A percentile compares a stretch with the other conserved stretches of the same genome.
Conservation (phyloP, 768 basidiomycete genomes). For the Boletus sensibilis region DNA sequence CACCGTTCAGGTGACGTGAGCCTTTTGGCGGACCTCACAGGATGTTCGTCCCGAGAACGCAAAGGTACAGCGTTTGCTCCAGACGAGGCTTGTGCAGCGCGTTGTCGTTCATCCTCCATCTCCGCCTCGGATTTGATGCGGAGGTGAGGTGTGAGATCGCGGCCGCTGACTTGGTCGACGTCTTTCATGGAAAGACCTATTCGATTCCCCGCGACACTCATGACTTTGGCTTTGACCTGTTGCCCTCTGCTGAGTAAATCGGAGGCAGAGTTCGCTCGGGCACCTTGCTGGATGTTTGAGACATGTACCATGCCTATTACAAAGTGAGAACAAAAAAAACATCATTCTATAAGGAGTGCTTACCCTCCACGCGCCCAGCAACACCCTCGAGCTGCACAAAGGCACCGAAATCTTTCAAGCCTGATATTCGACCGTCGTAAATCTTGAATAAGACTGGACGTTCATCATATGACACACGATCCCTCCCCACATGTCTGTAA, state of each 20-base stretch:
- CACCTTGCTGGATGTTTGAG: slow-evolving; percentile 83
- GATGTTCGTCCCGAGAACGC: slow-evolving; percentile 48
- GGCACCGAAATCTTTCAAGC: slow-evolving; percentile 93
- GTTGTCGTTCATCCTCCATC: slow-evolving; percentile 74
- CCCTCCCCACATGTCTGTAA: slow-evolving; percentile 40
- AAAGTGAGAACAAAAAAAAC: slow-evolving; percentile 4
- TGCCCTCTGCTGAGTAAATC: slow-evolving; percentile 87
- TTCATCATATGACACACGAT: slow-evolving; percentile 58
- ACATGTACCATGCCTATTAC: slow-evolving; percentile 92
- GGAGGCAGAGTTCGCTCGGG: slow-evolving; percentile 80
- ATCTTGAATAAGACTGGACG: slow-evolving; percentile 91
- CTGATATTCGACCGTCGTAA: slow-evolving; percentile 82
- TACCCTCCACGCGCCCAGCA: slow-evolving; percentile 84
- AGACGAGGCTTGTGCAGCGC: slow-evolving; percentile 61
- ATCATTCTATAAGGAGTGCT: slow-evolving; percentile 21
- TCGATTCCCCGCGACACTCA: slow-evolving; percentile 83
- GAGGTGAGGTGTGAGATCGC: slow-evolving; percentile 91
- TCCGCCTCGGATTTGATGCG: slow-evolving; percentile 94
- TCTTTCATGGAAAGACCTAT: slow-evolving; percentile 96
- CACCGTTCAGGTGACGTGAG: slow-evolving; percentile 96
- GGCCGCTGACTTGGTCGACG: slow-evolving; percentile 87
- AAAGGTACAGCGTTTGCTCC: slow-evolving; percentile 90
- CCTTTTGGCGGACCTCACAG: slow-evolving; percentile 77
- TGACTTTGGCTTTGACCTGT: slow-evolving; percentile 91
- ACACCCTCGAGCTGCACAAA: slow-evolving; percentile 91